Evolutionary conservation across 73 alveolate genomes (phyloP), one percentile per base, ranked within the genome.

Genomic region (Blepharisma japonicum): DNA sequence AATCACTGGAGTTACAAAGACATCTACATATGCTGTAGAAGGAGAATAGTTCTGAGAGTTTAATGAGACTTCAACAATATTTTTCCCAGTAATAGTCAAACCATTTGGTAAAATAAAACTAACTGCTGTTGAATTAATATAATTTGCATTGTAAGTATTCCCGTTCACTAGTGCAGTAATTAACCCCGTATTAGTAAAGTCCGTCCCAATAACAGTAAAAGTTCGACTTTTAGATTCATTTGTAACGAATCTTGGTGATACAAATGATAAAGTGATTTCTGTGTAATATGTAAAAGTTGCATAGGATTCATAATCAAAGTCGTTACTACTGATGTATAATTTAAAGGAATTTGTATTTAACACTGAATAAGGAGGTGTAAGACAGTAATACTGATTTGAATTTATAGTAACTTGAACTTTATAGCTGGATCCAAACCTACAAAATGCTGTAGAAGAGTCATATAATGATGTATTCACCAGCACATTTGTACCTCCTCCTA

Each of bases 401-500:
- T 82, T 66, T 9, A 49, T 78, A 0, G 47, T 27, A 23, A n/a
- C 14, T n/a, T 68, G 47, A 6, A 71, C 38, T 7, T 32, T 61
- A 77, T 71, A 78, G 6, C 48, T 7, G 6, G 71, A 9, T 6
- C 68, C 32, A 55, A 79, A 77, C 18, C 67, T 66, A 46, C 91
- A 83, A 5, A 47, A 77, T 1, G 86, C 78, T 42, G 80, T 68
- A 47, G 42, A 8, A 6, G 82, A 32, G 61, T 50, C 6, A 27
- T 61, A 78, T 48, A 78, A 72, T 7, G 56, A 55, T 27, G n/a
- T 61, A 21, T 70, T 70, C 2, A 79, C 74, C 8, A n/a, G 45
- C 0, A 81, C 50, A 48, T 71, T 54, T 27, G 91, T 83, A 11
- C 82, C 82, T 46, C 91, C 91, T 8, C 45, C 9, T 6, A 55